Conservation (phyloP, 805 yeast genomes). For the Priceomyces fermenticarens region DNA sequence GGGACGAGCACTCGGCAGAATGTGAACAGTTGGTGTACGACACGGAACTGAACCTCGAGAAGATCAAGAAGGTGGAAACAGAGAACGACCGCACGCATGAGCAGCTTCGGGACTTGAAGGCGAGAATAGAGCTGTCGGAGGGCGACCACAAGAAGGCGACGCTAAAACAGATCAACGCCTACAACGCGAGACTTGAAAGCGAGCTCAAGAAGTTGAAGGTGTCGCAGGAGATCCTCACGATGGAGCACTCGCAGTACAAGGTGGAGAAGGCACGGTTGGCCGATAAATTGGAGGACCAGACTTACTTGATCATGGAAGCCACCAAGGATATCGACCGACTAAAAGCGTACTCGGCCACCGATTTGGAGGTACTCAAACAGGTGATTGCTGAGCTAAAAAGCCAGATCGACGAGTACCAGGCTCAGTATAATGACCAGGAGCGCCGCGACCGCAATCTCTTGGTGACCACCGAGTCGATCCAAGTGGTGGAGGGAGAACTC, state of each 20-base stretch:
- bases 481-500: conserved; percentile 35
- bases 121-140: conserved; percentile 28
- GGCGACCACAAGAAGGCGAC: conserved; percentile 28
- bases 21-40: conserved; percentile 59
- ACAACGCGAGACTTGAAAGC: conserved; percentile 55
- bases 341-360: conserved; percentile 56
- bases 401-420: conserved; percentile 38
- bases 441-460: conserved; percentile 47
- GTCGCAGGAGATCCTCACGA: conserved; percentile 58
- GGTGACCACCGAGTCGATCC: conserved; percentile 57
- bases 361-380: conserved; percentile 52
- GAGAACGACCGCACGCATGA: conserved; percentile 38
- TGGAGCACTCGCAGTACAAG: conserved; percentile 64
- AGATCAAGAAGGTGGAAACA: conserved; percentile 34
- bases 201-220: conserved; percentile 60
- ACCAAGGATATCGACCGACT: conserved; percentile 59
- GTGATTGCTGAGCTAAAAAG: conserved; percentile 51
- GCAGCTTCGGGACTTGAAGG: conserved; percentile 28
- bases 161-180: conserved; percentile 38
- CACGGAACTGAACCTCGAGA: conserved; percentile 48
- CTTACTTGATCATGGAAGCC: conserved; percentile 53
- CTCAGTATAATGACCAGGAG: conserved; percentile 29
- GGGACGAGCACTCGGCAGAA: conserved; percentile 72
- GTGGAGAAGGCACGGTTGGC: conserved; percentile 57
- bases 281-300: conserved; percentile 58